A percentile compares a stretch with the other conserved stretches of the same genome.
These are phyloP conservation scores for Pyrenochaeta sp. DNA, from an alignment of 2,329 filamentous ascomycete genomes.

Conservation along the genomic window DNA sequence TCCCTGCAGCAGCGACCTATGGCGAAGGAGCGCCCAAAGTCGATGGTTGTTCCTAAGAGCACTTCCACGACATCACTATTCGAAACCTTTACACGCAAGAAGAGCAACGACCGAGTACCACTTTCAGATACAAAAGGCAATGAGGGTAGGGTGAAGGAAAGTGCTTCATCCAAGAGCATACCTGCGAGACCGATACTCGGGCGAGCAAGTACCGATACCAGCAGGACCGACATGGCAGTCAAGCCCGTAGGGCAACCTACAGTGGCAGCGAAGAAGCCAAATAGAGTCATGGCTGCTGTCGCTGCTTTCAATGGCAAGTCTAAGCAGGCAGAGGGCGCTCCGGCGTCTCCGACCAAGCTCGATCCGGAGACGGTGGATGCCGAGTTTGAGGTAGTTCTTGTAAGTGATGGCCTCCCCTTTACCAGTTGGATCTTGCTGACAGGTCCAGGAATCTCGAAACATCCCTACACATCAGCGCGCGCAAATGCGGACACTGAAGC, in stretches of 20 bases:
- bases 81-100: slow-evolving; percentile 51
- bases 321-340: slow-evolving; percentile 47
- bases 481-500: slow-evolving; percentile 89
- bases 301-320: slow-evolving; percentile 66
- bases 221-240: slow-evolving; percentile 24
- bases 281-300: slow-evolving; percentile 70
- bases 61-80: slow-evolving; percentile 52
- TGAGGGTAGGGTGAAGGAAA: slow-evolving; percentile 36
- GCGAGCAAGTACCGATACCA: slow-evolving; percentile 41
- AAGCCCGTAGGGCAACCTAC: slow-evolving; percentile 25
- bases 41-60: slow-evolving; percentile 55
- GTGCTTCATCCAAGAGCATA: slow-evolving; percentile 27
- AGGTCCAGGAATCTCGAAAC: slow-evolving; percentile 79
- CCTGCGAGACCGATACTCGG: slow-evolving; percentile 29
- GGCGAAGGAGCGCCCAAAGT: slow-evolving; percentile 60
- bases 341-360: slow-evolving; percentile 49
- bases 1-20: slow-evolving; percentile 44
- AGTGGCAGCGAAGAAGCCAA: slow-evolving; percentile 52
- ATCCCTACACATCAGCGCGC: slow-evolving; percentile 93
- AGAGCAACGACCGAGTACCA: slow-evolving; percentile 43
- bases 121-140: slow-evolving; percentile 47
- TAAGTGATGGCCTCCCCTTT: slow-evolving; percentile 52
- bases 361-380: slow-evolving; percentile 66
- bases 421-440: slow-evolving; percentile 44
- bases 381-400: slow-evolving; percentile 69